Evolutionary conservation across 2,329 filamentous ascomycete species (phyloP).

Genomic region (Hypocreales sp.): DNA sequence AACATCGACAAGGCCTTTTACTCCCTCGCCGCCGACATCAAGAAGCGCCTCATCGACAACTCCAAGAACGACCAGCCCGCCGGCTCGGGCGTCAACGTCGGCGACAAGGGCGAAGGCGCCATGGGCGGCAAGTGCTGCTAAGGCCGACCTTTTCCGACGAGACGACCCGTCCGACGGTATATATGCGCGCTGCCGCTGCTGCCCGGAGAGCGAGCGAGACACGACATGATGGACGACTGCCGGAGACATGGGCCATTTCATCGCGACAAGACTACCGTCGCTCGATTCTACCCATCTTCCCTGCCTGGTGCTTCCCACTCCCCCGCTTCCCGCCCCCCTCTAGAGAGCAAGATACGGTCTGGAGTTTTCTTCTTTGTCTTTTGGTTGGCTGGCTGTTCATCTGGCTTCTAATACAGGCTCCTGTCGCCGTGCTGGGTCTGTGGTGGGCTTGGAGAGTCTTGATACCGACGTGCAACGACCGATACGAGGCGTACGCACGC

Average conservation of each 20-base stretch:
- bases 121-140: constrained; percentile 65
- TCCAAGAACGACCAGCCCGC: constrained; percentile 56
- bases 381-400: constrained; percentile 25
- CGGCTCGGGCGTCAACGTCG: constrained; percentile 51
- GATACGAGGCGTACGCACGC: no score
- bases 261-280: no score
- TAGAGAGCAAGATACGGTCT: constrained; percentile 28
- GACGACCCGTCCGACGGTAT: no score
- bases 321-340: no score
- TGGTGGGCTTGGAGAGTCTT: constrained; percentile 1
- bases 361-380: no score
- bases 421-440: constrained; percentile 11
- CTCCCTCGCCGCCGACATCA: constrained; percentile 87
- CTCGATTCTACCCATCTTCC: no score
- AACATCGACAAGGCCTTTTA: constrained; percentile 99
- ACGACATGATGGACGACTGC: neutral
- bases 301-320: no score
- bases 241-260: no score
- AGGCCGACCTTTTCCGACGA: constrained; percentile 4
- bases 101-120: constrained; percentile 40
- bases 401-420: constrained; percentile 27
- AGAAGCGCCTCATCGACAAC: constrained; percentile 93
- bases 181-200: no score
- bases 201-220: no score
- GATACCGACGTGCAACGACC: constrained; percentile 2